These are phyloP conservation scores for Urtica urens DNA, from an alignment of 306 rosid genomes.

Conservation along the genomic window DNA sequence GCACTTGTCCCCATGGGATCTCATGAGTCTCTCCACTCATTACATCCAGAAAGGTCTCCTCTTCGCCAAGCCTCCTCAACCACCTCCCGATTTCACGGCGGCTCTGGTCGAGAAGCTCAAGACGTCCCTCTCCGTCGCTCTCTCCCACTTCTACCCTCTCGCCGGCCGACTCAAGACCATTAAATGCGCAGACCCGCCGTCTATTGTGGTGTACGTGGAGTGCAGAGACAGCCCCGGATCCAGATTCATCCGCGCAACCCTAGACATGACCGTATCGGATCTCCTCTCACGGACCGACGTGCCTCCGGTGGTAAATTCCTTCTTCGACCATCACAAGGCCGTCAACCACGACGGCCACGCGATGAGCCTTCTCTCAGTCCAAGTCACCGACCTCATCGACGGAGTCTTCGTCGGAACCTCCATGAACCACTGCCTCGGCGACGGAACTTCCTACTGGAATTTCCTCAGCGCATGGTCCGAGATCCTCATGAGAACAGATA, in stretches of 20 bases:
- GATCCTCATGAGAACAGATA: not conserved
- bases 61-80: slow-evolving; percentile 35
- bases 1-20: slow-evolving; percentile 35
- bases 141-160: slow-evolving; percentile 55
- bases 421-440: slow-evolving; percentile 26
- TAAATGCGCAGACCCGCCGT: not conserved
- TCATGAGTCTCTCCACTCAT: slow-evolving; percentile 26
- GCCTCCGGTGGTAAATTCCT: slow-evolving; percentile 23
- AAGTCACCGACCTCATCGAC: slow-evolving; percentile 27
- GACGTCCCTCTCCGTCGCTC: slow-evolving; percentile 39
- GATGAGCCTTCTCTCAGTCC: slow-evolving; percentile 23
- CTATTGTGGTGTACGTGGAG: not conserved
- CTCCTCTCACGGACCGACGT: slow-evolving; percentile 25
- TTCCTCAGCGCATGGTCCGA: slow-evolving; percentile 31
- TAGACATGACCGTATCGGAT: slow-evolving; percentile 16
- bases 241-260: slow-evolving; percentile 19
- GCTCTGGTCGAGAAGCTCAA: slow-evolving; percentile 31
- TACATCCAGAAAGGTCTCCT: slow-evolving; percentile 64
- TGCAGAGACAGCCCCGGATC: not conserved
- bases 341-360: slow-evolving; percentile 30
- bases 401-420: slow-evolving; percentile 39
- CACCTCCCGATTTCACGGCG: not conserved
- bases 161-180: not conserved
- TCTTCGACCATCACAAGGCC: slow-evolving; percentile 31
- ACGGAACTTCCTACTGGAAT: slow-evolving; percentile 36